phyloP scores from a whole-genome alignment of 148 eudicot genomes.

The Chenopodium formosanum region DNA sequence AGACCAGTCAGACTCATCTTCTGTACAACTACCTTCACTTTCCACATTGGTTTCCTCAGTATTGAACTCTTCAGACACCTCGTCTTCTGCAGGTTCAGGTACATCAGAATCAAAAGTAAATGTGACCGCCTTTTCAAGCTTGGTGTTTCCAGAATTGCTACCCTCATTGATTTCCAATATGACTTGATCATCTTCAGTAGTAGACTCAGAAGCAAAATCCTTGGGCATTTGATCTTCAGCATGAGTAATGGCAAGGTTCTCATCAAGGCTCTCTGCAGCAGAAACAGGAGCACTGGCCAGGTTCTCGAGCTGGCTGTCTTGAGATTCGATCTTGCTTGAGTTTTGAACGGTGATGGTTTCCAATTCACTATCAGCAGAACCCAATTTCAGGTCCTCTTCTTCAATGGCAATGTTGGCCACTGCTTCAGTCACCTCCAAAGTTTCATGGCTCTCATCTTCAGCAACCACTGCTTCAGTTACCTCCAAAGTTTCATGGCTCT shows the following conservation, averaged over 20 bases:
- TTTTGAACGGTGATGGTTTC: not conserved
- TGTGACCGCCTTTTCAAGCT: not conserved
- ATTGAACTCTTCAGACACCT: not conserved
- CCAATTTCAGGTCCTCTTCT: not conserved
- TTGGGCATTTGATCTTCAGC: not conserved
- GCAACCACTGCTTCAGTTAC: not conserved
- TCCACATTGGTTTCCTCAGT: not conserved
- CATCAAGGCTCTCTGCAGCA: not conserved
- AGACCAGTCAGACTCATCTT: not conserved
- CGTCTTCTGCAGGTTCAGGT: not conserved
- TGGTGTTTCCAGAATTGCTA: not conserved
- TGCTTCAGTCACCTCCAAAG: not conserved
- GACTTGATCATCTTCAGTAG: conserved; percentile 11
- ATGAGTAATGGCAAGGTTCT: conserved; percentile 5
- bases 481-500: not conserved
- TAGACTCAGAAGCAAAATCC: not conserved
- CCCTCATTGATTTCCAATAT: not conserved
- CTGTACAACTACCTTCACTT: not conserved
- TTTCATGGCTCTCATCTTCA: not conserved
- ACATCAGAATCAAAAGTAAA: not conserved
- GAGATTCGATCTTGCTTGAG: not conserved
- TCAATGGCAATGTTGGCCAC: not conserved
- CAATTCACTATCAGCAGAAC: not conserved
- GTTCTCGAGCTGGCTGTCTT: not conserved
- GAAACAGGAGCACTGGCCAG: not conserved